Percentiles rank a stretch among this genome's conserved stretches.
Conservation (phyloP, 306 rosid genomes). For the Corylus avellana region DNA sequence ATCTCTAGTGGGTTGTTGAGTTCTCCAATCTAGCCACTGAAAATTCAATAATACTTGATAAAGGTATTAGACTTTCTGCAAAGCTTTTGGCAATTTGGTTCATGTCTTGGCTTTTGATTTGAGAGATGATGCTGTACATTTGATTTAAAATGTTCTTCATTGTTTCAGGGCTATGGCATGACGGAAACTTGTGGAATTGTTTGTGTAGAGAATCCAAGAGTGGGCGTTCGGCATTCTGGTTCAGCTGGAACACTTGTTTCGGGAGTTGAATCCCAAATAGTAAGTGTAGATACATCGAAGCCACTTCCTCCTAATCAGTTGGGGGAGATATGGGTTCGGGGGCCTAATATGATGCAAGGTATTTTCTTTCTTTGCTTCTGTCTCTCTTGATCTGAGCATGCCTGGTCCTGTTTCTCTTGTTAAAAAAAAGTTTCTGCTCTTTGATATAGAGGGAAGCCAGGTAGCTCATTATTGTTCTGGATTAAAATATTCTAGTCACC, state of each 20-base stretch:
- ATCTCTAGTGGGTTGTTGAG: background rate
- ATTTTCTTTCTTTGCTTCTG: background rate
- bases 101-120: background rate
- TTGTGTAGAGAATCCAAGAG: constrained; percentile 48
- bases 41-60: background rate
- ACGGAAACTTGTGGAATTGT: constrained; percentile 84
- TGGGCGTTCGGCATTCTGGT: constrained; percentile 64
- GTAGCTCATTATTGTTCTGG: background rate
- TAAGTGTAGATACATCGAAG: constrained; percentile 73
- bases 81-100: background rate
- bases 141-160: constrained; percentile 9
- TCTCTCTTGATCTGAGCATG: background rate
- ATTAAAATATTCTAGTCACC: background rate
- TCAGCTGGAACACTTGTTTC: constrained; percentile 71
- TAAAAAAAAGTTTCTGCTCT: background rate
- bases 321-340: constrained; percentile 95
- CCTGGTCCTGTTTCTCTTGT: background rate
- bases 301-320: constrained; percentile 80
- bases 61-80: background rate
- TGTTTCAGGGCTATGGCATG: constrained; percentile 85
- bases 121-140: background rate
- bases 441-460: background rate
- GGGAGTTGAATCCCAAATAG: constrained; percentile 77
- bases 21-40: background rate
- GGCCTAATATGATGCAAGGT: constrained; percentile 91